Conservation (phyloP, 2,329 filamentous ascomycete genomes). For the Fusarium secorum region DNA sequence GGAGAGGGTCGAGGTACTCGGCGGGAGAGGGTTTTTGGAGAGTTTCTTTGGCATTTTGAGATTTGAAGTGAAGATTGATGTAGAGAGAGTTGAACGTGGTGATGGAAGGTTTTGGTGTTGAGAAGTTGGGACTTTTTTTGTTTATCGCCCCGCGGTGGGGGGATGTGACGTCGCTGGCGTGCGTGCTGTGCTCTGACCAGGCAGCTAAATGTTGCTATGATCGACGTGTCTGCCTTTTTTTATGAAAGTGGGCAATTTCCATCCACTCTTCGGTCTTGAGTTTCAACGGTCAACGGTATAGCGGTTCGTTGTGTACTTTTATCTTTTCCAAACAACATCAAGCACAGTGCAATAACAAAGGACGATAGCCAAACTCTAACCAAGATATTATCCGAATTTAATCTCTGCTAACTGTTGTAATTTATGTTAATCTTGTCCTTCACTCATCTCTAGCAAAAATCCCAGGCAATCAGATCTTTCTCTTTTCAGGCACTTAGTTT, state of each 20-base stretch:
- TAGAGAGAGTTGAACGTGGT: neutral
- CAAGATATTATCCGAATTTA: no score
- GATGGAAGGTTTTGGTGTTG: conserved; percentile 15
- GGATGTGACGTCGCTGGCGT: conserved; percentile 7
- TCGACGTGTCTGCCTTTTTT: neutral
- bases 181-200: neutral
- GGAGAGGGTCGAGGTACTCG: conserved; percentile 33
- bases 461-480: no score
- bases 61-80: neutral
- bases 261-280: neutral
- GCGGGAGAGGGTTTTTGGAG: conserved; percentile 40
- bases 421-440: no score
- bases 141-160: conserved; percentile 16
- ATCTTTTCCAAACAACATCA: neutral
- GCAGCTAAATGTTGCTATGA: neutral
- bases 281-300: neutral
- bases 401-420: no score
- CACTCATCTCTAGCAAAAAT: no score
- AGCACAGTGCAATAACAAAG: neutral
- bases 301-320: neutral
- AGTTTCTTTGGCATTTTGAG: conserved; percentile 46
- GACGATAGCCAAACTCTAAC: rapidly evolving
- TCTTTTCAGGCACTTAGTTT: no score
- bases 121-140: conserved; percentile 20
- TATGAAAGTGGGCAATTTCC: neutral